Conservation (phyloP, 1,284 basidiomycete genomes). For the Erythrobasidium hasegawianum region DNA sequence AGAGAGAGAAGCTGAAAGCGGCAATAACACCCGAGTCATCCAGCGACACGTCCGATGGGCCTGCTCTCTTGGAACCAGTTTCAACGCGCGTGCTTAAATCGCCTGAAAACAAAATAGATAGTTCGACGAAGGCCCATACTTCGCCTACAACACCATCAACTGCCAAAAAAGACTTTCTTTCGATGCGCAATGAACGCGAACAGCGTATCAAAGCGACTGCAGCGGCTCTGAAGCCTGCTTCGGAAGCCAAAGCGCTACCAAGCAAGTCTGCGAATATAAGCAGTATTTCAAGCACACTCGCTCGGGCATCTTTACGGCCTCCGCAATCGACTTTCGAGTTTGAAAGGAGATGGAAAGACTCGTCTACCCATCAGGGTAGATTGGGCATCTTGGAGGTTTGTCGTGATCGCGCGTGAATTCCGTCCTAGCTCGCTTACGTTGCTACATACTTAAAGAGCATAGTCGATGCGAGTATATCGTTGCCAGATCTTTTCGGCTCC, state of each 20-base stretch:
- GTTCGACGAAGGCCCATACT: no score
- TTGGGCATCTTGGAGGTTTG: not conserved
- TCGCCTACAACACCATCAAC: no score
- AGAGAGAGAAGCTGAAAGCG: conserved; percentile 12
- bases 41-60: not conserved
- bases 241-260: not conserved
- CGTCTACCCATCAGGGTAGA: not conserved
- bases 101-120: not conserved
- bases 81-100: conserved; percentile 15
- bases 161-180: conserved; percentile 19
- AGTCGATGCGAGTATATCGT: not conserved
- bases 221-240: not conserved
- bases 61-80: conserved; percentile 7
- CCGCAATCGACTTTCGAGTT: conserved; percentile 27
- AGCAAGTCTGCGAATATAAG: not conserved
- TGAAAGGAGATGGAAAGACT: conserved; percentile 24
- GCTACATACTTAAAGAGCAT: not conserved
- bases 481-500: conserved; percentile 5
- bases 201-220: conserved; percentile 6
- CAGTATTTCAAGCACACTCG: not conserved
- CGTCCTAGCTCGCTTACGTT: not conserved
- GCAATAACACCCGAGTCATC: conserved; percentile 7
- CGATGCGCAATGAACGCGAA: conserved; percentile 6
- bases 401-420: not conserved
- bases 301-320: not conserved